These are phyloP conservation scores for Phaeomoniella chlamydospora DNA, from an alignment of 2,329 filamentous ascomycete genomes.

Conservation along the genomic window DNA sequence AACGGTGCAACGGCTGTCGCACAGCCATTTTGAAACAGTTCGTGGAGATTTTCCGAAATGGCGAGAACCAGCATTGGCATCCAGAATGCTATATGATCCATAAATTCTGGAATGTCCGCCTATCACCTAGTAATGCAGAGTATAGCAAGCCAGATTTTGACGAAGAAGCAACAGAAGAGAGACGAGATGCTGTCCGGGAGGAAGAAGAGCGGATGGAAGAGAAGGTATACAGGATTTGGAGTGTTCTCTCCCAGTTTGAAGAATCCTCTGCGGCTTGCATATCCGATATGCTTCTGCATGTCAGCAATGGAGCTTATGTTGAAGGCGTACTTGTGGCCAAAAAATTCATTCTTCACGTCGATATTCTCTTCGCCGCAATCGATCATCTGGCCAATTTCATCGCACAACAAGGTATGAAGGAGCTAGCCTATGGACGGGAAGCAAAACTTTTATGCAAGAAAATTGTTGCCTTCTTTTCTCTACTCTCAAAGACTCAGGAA, in stretches of 20 bases:
- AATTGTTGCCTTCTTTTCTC: slow-evolving; percentile 92
- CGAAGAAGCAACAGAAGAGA: slow-evolving; percentile 47
- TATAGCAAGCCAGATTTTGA: slow-evolving; percentile 30
- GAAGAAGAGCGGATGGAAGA: slow-evolving; percentile 93
- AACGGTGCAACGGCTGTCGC: slow-evolving; percentile 90
- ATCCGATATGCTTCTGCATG: slow-evolving; percentile 95
- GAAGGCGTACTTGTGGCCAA: slow-evolving; percentile 91
- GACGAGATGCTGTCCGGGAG: slow-evolving; percentile 61
- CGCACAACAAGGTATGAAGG: slow-evolving; percentile 56
- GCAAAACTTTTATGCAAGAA: slow-evolving; percentile 99
- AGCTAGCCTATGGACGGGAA: slow-evolving; percentile 81
- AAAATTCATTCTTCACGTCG: slow-evolving; percentile 91
- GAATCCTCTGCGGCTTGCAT: slow-evolving; percentile 97
- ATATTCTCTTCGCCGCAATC: slow-evolving; percentile 77
- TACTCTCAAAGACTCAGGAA: slow-evolving; percentile 89
- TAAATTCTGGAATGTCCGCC: slow-evolving; percentile 97
- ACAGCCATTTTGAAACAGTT: slow-evolving; percentile 98
- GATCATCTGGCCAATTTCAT: slow-evolving; percentile 72
- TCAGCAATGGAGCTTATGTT: slow-evolving; percentile 92
- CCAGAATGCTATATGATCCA: slow-evolving; percentile 99
- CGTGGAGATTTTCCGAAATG: slow-evolving; percentile 95
- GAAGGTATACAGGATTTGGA: slow-evolving; percentile 97
- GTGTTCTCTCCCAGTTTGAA: slow-evolving; percentile 89
- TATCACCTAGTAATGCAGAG: slow-evolving; percentile 47
- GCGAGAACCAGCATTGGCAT: slow-evolving; percentile 98